Evolutionary conservation across 768 basidiomycete genomes (phyloP).

Genomic region (Myochromella boudieri): DNA sequence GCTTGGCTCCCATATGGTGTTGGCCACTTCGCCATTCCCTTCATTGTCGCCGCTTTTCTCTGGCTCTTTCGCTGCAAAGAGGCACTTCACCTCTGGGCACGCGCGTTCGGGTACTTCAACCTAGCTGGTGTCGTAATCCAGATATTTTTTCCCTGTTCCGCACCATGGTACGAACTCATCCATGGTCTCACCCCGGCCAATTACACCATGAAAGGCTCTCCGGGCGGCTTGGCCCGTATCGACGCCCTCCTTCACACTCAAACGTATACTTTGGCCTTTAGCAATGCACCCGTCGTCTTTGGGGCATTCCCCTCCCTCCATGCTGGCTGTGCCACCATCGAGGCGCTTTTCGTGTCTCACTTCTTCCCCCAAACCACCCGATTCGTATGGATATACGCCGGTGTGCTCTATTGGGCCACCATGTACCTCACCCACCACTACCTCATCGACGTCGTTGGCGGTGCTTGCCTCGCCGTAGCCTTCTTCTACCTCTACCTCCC

Average conservation of each 20-base stretch:
- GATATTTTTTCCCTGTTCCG: constrained; percentile 87
- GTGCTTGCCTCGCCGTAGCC: constrained; percentile 84
- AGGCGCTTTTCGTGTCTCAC: constrained; percentile 90
- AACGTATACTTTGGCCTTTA: constrained; percentile 80
- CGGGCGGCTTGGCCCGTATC: constrained; percentile 91
- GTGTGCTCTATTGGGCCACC: constrained; percentile 92
- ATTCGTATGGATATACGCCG: constrained; percentile 81
- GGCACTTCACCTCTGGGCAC: constrained; percentile 80
- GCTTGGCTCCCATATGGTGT: constrained; percentile 99
- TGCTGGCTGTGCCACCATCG: constrained; percentile 86
- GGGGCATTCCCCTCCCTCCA: constrained; percentile 97
- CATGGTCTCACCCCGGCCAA: constrained; percentile 95
- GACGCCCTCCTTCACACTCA: constrained; percentile 79
- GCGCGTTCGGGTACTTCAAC: constrained; percentile 93
- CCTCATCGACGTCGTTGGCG: constrained; percentile 95
- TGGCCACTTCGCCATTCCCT: constrained; percentile 84
- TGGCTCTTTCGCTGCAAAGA: constrained; percentile 90
- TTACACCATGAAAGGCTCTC: constrained; percentile 88
- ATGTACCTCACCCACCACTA: constrained; percentile 99
- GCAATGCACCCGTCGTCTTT: constrained; percentile 89
- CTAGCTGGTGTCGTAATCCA: constrained; percentile 85
- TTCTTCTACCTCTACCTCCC: constrained; percentile 91
- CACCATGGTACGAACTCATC: constrained; percentile 98
- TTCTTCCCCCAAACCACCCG: constrained; percentile 80
- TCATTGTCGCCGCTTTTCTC: constrained; percentile 79